Evolutionary conservation across 208 protist species (phyloP).

Genomic region (Crithidia bombi): DNA sequence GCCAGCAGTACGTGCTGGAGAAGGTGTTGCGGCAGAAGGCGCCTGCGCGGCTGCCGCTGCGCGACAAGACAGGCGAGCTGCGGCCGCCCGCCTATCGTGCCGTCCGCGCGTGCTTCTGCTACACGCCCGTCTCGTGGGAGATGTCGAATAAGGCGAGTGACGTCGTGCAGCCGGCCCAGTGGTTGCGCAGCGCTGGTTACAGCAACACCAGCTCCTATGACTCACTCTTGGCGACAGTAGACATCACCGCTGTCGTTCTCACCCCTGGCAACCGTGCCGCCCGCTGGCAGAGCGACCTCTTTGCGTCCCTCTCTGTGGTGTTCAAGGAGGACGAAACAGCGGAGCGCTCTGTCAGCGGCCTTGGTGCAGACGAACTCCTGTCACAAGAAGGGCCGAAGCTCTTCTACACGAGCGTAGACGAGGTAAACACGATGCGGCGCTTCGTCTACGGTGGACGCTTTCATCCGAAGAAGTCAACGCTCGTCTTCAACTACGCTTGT

Average conservation of each 20-base stretch:
- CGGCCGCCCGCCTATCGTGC: conserved; percentile 44
- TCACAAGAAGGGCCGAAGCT: conserved; percentile 21
- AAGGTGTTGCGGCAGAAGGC: conserved; percentile 38
- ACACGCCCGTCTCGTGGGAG: conserved; percentile 41
- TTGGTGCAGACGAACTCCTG: conserved; percentile 12
- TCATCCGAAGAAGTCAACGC: conserved; percentile 37
- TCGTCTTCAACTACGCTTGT: conserved; percentile 48
- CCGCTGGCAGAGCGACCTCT: conserved; percentile 81
- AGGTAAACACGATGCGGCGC: conserved; percentile 21
- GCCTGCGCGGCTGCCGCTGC: conserved; percentile 42
- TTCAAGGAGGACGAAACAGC: conserved; percentile 47
- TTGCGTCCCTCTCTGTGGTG: conserved; percentile 45
- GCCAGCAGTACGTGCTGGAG: conserved; percentile 44
- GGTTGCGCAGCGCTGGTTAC: conserved; percentile 51
- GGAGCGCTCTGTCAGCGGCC: not conserved
- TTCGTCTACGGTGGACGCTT: conserved; percentile 23
- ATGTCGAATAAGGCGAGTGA: conserved; percentile 13
- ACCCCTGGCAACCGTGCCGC: conserved; percentile 41
- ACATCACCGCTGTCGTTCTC: conserved; percentile 27
- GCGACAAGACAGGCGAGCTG: conserved; percentile 56
- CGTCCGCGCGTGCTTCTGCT: conserved; percentile 60
- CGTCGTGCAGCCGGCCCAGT: conserved; percentile 42
- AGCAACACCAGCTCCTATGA: conserved; percentile 19
- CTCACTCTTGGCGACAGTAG: conserved; percentile 21
- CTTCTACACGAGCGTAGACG: conserved; percentile 27